Evolutionary conservation across 768 basidiomycete genomes (phyloP), one percentile per base, ranked within the genome.

Genomic region (Lactarius hengduanensis): DNA sequence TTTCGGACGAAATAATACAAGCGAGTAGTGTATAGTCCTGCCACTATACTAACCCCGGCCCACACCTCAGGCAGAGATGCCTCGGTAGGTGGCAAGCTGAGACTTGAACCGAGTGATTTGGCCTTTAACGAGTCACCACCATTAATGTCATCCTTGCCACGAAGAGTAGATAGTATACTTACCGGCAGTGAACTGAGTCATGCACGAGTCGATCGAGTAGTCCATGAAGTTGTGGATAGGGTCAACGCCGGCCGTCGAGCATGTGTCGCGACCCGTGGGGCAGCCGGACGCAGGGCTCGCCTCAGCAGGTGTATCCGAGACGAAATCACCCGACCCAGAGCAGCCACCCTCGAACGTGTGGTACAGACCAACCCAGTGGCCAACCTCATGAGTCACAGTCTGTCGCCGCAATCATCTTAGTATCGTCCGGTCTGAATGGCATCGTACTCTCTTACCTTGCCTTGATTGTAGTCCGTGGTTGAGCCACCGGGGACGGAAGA

Each of bases 361-460:
- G 75, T 80, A 85, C 30, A 85, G 78, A 28, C 85, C 84, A 63
- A 84, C 76, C 84, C 84, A 86, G 75, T 86, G 84, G n/a, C 84
- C 83, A 56, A 79, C 80, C 73, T 86, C 85, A 71, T 86, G 85
- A 20, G 81, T 83, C 66, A 82, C 70, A 55, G 82, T 86, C 73
- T 81, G 65, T 5, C 34, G 40, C 10, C 22, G 0, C 18, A 22
- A 55, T 38, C 62, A 18, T 28, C 30, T 59, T 9, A 28, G 28
- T n/a, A 34, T 43, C 16, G 22, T 32, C 16, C 18, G 55, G 8
- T 16, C 3, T 32, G 22, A n/a, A 28, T 38, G 54, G 20, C 18
- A 34, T 2, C 3, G n/a, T 30, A 26, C 32, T 32, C 32, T 32
- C 70, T 18, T 41, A 72, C 72, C 70, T 66, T 71, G 68, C 74